Percentiles rank a stretch among this genome's conserved stretches.
Evolutionary conservation across 2,329 filamentous ascomycete species (phyloP).

Genomic region (Alternaria ethzedia): DNA sequence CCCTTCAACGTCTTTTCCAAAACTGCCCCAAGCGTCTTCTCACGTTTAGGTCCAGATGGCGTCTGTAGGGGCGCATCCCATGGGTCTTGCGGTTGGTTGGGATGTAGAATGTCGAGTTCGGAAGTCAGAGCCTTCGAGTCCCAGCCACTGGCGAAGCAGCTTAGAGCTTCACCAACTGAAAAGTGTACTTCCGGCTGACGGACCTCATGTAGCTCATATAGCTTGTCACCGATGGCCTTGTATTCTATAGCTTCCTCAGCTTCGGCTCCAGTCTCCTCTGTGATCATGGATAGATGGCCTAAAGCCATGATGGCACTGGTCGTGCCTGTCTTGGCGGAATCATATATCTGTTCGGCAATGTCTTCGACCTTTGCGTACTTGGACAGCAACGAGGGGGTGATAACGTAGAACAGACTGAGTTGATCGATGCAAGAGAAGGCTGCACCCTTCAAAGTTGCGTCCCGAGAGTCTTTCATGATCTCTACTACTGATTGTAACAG

Average conservation of each 20-base stretch:
- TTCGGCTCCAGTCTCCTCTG: conserved; percentile 50
- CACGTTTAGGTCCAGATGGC: conserved; percentile 40
- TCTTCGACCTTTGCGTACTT: conserved; percentile 49
- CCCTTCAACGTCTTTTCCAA: conserved; percentile 77
- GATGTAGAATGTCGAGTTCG: conserved; percentile 74
- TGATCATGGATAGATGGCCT: conserved; percentile 74
- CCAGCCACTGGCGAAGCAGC: conserved; percentile 80
- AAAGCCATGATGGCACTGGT: conserved; percentile 83
- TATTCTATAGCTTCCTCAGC: conserved; percentile 49
- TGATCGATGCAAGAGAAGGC: conserved; percentile 66
- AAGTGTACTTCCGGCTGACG: conserved; percentile 90
- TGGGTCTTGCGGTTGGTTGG: conserved; percentile 43
- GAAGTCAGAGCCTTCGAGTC: conserved; percentile 78
- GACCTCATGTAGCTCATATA: conserved; percentile 82
- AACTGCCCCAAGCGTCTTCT: conserved; percentile 59
- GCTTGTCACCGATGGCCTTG: conserved; percentile 65
- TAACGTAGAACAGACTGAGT: conserved; percentile 64
- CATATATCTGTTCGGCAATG: conserved; percentile 68
- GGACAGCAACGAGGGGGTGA: conserved; percentile 53
- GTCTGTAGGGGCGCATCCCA: conserved; percentile 40
- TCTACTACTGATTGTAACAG: conserved; percentile 56
- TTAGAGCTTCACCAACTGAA: conserved; percentile 85
- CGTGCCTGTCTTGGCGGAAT: conserved; percentile 77
- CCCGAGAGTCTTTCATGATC: conserved; percentile 61
- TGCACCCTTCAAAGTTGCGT: conserved; percentile 64